Evolutionary conservation across 2,329 filamentous ascomycete genomes (phyloP).

Genomic region (Scopulariopsis brevicaulis): DNA sequence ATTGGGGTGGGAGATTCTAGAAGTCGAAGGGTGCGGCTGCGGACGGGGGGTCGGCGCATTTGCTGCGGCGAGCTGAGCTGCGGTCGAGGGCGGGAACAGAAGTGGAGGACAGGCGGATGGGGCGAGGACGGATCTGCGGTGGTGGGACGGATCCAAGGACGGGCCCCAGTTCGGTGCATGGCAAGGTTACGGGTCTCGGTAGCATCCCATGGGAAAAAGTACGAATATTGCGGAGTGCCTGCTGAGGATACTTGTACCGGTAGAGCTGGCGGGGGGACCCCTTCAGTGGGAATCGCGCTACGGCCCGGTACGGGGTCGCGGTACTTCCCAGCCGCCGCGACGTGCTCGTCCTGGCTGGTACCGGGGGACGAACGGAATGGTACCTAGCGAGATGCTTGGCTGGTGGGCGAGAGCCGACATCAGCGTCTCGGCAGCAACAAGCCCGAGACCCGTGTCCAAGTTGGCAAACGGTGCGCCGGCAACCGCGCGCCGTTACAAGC

Average conservation of each 20-base stretch:
- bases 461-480: too few species aligned
- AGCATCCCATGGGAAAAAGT: neutral
- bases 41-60: neutral
- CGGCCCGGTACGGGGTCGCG: too few species aligned
- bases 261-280: neutral
- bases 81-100: neutral
- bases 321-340: too few species aligned
- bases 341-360: too few species aligned
- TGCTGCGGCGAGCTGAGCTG: neutral
- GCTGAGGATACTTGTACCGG: neutral
- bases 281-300: too few species aligned
- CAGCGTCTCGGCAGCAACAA: too few species aligned
- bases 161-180: neutral
- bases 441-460: too few species aligned
- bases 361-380: too few species aligned
- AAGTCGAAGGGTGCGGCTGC: neutral
- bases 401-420: too few species aligned
- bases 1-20: neutral
- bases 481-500: too few species aligned
- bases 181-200: neutral
- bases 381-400: too few species aligned
- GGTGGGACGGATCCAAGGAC: neutral
- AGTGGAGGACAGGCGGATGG: neutral
- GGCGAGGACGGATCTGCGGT: neutral
- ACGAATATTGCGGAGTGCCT: too few species aligned